Percentiles rank a stretch among this genome's conserved stretches.
Conservation (phyloP, 169 alveolate species). For the Eimeria mitis region DNA sequence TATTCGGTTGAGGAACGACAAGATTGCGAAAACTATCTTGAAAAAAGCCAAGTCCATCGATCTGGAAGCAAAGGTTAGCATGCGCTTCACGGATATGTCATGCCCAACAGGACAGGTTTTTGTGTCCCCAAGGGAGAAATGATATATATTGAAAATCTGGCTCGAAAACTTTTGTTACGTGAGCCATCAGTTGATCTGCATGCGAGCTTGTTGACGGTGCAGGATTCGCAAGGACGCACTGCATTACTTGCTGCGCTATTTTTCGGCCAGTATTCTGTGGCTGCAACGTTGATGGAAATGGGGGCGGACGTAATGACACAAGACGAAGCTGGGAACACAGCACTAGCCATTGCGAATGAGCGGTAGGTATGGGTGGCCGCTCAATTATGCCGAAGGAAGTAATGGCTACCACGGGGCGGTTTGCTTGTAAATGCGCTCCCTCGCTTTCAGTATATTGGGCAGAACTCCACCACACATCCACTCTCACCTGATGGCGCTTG, state of each 20-base stretch:
- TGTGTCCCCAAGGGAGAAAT: neutral
- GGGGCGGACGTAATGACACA: constrained; percentile 83
- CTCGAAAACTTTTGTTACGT: neutral
- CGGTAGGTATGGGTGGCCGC: constrained; percentile 54
- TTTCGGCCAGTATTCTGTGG: constrained; percentile 82
- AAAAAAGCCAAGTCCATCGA: constrained; percentile 86
- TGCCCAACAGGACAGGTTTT: neutral
- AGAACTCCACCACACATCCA: neutral
- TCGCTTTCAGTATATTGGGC: neutral
- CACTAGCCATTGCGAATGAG: constrained; percentile 76
- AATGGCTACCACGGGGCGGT: neutral
- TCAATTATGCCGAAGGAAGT: neutral
- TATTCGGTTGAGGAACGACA: constrained; percentile 90
- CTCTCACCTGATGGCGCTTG: neutral
- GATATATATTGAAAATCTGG: neutral
- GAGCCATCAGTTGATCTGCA: neutral
- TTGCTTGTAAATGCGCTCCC: neutral
- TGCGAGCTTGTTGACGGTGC: neutral
- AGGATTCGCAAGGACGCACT: constrained; percentile 83
- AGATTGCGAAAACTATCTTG: constrained; percentile 86
- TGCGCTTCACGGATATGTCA: neutral
- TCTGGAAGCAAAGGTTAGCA: constrained; percentile 78
- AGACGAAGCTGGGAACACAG: constrained; percentile 81
- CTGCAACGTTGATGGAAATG: constrained; percentile 78
- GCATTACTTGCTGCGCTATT: constrained; percentile 82